These are phyloP conservation scores for Pestalotiopsis sp. DNA, from an alignment of 2,329 filamentous ascomycete species.

Conservation along the genomic window DNA sequence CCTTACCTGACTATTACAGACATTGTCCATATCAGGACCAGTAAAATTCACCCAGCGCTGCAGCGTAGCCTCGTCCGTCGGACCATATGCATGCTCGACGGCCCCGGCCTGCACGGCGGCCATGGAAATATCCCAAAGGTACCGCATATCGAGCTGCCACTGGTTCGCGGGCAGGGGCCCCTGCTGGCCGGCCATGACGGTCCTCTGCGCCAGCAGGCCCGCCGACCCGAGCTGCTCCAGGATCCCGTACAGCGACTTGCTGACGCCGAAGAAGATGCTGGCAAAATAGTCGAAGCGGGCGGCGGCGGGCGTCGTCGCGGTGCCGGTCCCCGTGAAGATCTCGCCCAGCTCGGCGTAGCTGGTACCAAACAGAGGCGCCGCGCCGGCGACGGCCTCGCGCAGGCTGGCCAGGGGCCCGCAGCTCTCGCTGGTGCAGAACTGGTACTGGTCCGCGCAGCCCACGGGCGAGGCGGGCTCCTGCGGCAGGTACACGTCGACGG, in stretches of 20 bases:
- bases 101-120: background rate
- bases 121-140: background rate
- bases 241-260: background rate
- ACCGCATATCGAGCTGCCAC: background rate
- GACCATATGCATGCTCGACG: background rate
- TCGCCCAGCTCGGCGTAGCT: background rate
- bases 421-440: background rate
- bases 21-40: background rate
- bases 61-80: background rate
- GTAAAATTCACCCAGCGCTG: background rate
- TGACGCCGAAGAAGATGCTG: background rate
- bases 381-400: background rate
- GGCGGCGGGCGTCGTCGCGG: too few species aligned
- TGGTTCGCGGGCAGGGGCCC: background rate
- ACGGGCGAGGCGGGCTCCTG: background rate
- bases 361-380: background rate
- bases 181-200: background rate
- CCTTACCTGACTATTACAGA: background rate
- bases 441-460: background rate
- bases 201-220: background rate
- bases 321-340: background rate
- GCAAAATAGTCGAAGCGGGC: background rate
- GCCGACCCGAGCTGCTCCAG: background rate
- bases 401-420: background rate
- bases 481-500: background rate